A percentile compares a stretch with the other conserved stretches of the same genome.
Evolutionary conservation across 2,329 filamentous ascomycete genomes (phyloP).

Genomic region (Hymenoscyphus fraxineus): DNA sequence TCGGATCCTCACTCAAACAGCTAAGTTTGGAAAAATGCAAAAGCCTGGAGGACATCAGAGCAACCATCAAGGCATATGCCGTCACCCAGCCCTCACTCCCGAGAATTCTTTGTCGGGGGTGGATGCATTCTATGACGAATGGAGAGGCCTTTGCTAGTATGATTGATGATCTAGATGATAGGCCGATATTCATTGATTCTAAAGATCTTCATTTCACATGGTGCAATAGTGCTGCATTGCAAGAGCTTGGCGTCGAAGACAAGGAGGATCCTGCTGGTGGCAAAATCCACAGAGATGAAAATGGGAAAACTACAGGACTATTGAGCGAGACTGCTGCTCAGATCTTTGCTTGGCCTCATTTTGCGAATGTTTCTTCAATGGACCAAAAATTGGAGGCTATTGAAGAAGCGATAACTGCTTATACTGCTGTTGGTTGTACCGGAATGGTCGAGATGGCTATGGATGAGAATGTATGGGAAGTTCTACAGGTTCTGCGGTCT

Average conservation of each 20-base stretch:
- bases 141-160: slow-evolving; percentile 46
- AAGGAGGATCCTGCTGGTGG: slow-evolving; percentile 37
- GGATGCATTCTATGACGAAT: slow-evolving; percentile 55
- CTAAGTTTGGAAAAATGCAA: slow-evolving; percentile 45
- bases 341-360: slow-evolving; percentile 51
- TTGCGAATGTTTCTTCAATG: slow-evolving; percentile 45
- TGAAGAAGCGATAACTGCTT: slow-evolving; percentile 44
- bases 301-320: slow-evolving; percentile 47
- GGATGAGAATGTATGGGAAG: slow-evolving; percentile 53
- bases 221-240: slow-evolving; percentile 50
- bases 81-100: slow-evolving; percentile 41
- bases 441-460: slow-evolving; percentile 57
- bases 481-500: slow-evolving; percentile 41
- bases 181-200: slow-evolving; percentile 53
- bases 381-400: slow-evolving; percentile 47
- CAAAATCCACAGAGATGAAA: slow-evolving; percentile 45
- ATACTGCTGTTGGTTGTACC: slow-evolving; percentile 49
- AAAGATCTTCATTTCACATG: slow-evolving; percentile 56
- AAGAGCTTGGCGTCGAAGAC: slow-evolving; percentile 44
- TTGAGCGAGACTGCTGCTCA: slow-evolving; percentile 52
- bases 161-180: slow-evolving; percentile 48
- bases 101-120: slow-evolving; percentile 50
- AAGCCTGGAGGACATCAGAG: slow-evolving; percentile 46
- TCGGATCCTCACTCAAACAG: slow-evolving; percentile 52
- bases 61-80: slow-evolving; percentile 44